Evolutionary conservation across 83 land plant genomes (phyloP).

Genomic region (Picea engelmannii): DNA sequence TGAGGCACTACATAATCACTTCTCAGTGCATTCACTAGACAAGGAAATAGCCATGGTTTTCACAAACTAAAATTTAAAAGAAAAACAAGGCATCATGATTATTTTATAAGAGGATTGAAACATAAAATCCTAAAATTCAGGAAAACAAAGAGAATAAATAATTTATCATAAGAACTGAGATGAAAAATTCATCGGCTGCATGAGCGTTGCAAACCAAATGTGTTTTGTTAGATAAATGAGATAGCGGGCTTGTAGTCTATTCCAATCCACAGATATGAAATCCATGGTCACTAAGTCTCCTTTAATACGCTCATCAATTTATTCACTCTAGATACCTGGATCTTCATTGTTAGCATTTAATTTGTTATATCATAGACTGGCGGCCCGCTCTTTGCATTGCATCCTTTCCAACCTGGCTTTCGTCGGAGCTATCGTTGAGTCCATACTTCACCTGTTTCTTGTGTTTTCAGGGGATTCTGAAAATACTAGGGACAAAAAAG

Average conservation of each 20-base stretch:
- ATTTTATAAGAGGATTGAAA: too few species aligned
- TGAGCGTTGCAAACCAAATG: constrained; percentile 57
- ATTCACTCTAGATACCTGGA: not conserved
- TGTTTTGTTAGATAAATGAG: constrained; percentile 62
- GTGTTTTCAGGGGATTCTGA: not conserved
- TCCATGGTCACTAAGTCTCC: constrained; percentile 43
- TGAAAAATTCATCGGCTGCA: constrained; percentile 70
- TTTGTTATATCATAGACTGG: constrained; percentile 4
- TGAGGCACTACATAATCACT: too few species aligned
- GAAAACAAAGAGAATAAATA: too few species aligned
- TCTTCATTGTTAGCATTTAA: constrained; percentile 27
- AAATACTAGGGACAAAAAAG: too few species aligned
- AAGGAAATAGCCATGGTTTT: too few species aligned
- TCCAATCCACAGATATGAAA: constrained; percentile 64
- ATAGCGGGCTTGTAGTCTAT: constrained; percentile 48
- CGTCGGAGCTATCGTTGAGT: constrained; percentile 46
- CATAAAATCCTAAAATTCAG: too few species aligned
- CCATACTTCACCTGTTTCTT: constrained; percentile 47
- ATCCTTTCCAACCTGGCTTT: constrained; percentile 21
- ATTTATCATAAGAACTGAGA: too few species aligned
- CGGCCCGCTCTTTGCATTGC: not conserved
- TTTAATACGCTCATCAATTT: constrained; percentile 43
- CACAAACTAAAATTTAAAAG: too few species aligned
- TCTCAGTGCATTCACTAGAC: too few species aligned
- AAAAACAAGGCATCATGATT: too few species aligned